Conservation (phyloP, 2,329 filamentous ascomycete species). For the Coniochaeta sp. region DNA sequence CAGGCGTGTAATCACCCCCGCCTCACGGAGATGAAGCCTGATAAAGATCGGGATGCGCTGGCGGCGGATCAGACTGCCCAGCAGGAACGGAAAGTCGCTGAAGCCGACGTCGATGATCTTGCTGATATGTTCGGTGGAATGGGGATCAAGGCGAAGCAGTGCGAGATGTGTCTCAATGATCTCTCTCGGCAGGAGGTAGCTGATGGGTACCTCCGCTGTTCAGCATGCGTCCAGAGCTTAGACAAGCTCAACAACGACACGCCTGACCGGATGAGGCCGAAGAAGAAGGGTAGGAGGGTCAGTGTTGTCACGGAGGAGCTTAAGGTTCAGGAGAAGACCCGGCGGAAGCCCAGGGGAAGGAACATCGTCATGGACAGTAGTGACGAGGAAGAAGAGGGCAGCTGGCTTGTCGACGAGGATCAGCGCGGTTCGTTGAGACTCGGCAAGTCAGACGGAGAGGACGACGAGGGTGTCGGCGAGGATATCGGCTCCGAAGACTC, state of each 20-base stretch:
- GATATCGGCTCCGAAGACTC: slow-evolving; percentile 69
- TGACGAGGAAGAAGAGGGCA: slow-evolving; percentile 60
- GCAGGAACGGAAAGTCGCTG: slow-evolving; percentile 42
- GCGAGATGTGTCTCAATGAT: slow-evolving; percentile 73
- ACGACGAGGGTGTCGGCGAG: slow-evolving; percentile 81
- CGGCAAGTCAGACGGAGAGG: slow-evolving; percentile 74
- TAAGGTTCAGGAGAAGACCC: slow-evolving; percentile 21
- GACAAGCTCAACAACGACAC: slow-evolving; percentile 50
- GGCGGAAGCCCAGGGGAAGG: slow-evolving; percentile 38
- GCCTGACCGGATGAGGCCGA: slow-evolving; percentile 27
- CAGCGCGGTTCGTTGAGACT: slow-evolving; percentile 55
- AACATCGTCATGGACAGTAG: slow-evolving; percentile 60
- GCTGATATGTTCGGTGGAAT: slow-evolving; percentile 82
- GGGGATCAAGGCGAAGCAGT: slow-evolving; percentile 69
- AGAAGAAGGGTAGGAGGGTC: slow-evolving; percentile 25
- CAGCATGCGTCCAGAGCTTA: slow-evolving; percentile 69
- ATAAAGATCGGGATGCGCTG: slow-evolving; percentile 80
- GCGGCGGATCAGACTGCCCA: slow-evolving; percentile 51
- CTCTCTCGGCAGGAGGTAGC: slow-evolving; percentile 49
- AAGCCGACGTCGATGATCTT: slow-evolving; percentile 70
- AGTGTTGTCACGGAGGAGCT: slow-evolving; percentile 25
- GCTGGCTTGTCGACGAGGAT: slow-evolving; percentile 71
- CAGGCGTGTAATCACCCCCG: slow-evolving; percentile 95
- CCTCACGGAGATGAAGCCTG: slow-evolving; percentile 76
- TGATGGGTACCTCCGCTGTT: slow-evolving; percentile 43